Evolutionary conservation across 192 early-diverging fungal species (phyloP), one percentile per base, ranked within the genome.

Genomic region (Dissophora globulifera): DNA sequence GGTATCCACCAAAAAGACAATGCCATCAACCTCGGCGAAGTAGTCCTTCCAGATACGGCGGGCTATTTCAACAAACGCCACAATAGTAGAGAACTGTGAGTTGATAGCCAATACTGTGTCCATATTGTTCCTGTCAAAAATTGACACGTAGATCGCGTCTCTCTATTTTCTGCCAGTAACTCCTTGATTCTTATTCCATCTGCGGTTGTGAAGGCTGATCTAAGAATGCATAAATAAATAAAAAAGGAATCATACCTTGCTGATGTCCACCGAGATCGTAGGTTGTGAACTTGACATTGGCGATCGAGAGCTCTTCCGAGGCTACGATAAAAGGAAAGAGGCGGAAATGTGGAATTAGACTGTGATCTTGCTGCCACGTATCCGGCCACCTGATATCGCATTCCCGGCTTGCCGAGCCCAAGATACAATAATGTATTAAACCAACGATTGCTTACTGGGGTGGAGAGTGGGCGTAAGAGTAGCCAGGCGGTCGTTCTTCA

Each of bases 11-110:
- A 99, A 85, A 84, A 98, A 99, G 54, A 99, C 95, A 67, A 99
- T 97, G 40, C 96, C 97, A 64, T 93, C 91, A 58, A 98, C 96
- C 74, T 98, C 97, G 40, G 96, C 95, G 83, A 97, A 98, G 82
- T 99, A 99, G 76, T 99, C 95, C 81, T 93, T 95, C 97, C 97
- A 99, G 74, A 99, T 87, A 66, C 97, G 90, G 54, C 97, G 96
- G 42, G 97, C 95, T 82, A 69, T 53, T 11, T 1, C 11, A 20
- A 40, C 33, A 17, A 50, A n/a, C n/a, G n/a, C n/a, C n/a, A n/a
- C n/a, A n/a, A n/a, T n/a, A n/a, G n/a, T n/a, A n/a, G n/a, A n/a
- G n/a, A n/a, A n/a, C n/a, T n/a, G n/a, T n/a, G n/a, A n/a, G n/a
- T n/a, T n/a, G n/a, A n/a, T n/a, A n/a, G n/a, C n/a, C n/a, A n/a